phyloP scores from a whole-genome alignment of 495 filamentous ascomycete species.

The Xylaria castorea region DNA sequence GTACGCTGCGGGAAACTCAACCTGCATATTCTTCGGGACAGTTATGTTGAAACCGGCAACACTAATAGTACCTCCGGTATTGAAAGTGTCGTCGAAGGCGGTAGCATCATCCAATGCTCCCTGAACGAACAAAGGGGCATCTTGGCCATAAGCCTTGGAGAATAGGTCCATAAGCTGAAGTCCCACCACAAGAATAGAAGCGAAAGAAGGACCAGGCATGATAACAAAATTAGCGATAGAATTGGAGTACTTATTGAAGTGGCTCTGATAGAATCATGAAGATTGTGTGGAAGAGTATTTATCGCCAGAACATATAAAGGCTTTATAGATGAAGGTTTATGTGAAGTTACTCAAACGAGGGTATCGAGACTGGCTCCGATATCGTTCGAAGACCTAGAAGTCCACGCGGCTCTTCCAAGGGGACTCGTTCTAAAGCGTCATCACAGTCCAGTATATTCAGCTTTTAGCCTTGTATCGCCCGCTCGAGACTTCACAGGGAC shows the following conservation, averaged over 20 bases:
- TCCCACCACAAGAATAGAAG: conserved; percentile 19
- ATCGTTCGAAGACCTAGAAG: conserved; percentile 10
- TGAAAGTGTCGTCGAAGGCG: conserved; percentile 39
- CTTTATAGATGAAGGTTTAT: conserved; percentile 11
- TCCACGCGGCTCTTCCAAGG: conserved; percentile 8
- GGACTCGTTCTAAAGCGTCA: not conserved
- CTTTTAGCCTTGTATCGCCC: not conserved
- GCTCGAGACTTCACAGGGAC: not conserved
- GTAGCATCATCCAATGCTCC: conserved; percentile 33
- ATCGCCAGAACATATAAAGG: not conserved
- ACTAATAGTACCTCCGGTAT: conserved; percentile 46
- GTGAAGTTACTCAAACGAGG: conserved; percentile 13
- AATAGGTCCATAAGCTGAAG: conserved; percentile 17
- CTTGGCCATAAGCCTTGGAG: conserved; percentile 19
- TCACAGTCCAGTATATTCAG: not conserved
- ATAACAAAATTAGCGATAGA: not conserved
- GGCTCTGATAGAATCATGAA: not conserved
- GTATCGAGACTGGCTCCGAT: conserved; percentile 11
- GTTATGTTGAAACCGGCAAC: conserved; percentile 48
- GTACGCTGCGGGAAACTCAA: conserved; percentile 48
- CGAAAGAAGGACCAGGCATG: not conserved
- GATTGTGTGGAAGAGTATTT: not conserved
- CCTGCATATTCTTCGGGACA: conserved; percentile 51
- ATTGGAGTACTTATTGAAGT: not conserved
- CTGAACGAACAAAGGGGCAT: conserved; percentile 21